phyloP scores from a whole-genome alignment of 441 rosid species.

The Manihot esculenta region DNA sequence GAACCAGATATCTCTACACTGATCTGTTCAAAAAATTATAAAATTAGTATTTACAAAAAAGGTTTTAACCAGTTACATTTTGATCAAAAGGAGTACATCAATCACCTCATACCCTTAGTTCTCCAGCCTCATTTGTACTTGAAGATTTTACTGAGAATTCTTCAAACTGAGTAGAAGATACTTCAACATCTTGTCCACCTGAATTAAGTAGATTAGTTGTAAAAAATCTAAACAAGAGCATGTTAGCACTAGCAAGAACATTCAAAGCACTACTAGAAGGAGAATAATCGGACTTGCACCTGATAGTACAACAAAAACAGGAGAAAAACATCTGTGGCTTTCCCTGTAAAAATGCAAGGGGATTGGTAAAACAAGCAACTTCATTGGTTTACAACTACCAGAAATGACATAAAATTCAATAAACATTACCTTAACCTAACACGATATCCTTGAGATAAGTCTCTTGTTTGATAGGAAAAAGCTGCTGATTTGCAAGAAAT shows the following conservation, averaged over 20 bases:
- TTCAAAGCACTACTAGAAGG: constrained; percentile 10
- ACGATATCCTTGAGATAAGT: constrained; percentile 10
- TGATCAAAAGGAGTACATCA: not conserved
- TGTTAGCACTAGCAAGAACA: constrained; percentile 9
- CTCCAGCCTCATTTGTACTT: constrained; percentile 23
- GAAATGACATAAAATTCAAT: not conserved
- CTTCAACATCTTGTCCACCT: constrained; percentile 44
- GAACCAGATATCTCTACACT: constrained; percentile 63
- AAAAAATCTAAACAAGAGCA: not conserved
- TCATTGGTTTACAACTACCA: not conserved
- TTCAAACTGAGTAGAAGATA: constrained; percentile 47
- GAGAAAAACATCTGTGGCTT: constrained; percentile 22
- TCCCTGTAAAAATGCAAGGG: constrained; percentile 35
- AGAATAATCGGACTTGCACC: constrained; percentile 34
- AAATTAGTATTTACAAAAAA: constrained; percentile 7
- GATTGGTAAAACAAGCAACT: not conserved
- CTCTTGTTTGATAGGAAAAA: constrained; percentile 34
- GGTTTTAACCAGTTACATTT: not conserved
- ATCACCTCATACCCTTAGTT: constrained; percentile 42
- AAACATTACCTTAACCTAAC: constrained; percentile 24
- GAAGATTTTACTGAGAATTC: constrained; percentile 39
- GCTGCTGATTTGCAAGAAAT: constrained; percentile 30
- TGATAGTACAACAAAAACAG: constrained; percentile 47
- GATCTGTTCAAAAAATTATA: constrained; percentile 39
- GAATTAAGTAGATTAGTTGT: constrained; percentile 17